These are phyloP conservation scores for Gracilaria vermiculophylla DNA, from an alignment of 23 red algal genomes.

Conservation along the genomic window DNA sequence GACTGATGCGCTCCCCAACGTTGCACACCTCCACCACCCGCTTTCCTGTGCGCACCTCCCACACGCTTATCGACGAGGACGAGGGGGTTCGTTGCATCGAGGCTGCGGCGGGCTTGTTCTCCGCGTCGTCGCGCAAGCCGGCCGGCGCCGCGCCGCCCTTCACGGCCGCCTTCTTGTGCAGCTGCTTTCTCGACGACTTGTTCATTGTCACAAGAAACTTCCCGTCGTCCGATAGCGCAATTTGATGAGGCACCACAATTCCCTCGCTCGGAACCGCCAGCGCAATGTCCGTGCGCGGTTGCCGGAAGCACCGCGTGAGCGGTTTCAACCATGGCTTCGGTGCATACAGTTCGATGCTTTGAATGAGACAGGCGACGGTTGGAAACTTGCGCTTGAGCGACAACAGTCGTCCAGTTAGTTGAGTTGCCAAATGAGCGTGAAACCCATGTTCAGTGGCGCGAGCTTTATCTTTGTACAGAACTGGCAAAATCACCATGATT, in stretches of 20 bases:
- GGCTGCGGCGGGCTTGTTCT: not conserved
- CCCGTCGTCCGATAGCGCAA: constrained; percentile 50
- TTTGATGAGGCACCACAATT: constrained; percentile 27
- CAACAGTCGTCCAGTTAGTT: constrained; percentile 40
- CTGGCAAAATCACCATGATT: constrained; percentile 50
- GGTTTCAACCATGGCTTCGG: constrained; percentile 51
- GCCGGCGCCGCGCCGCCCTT: not conserved
- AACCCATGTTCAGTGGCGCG: constrained; percentile 8
- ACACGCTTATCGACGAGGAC: constrained; percentile 14
- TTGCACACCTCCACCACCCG: not conserved
- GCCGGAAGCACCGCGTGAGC: constrained; percentile 46
- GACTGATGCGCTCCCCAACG: not conserved
- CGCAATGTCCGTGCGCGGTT: constrained; percentile 37
- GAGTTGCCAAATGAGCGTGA: constrained; percentile 46
- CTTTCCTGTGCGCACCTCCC: constrained; percentile 21
- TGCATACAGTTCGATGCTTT: constrained; percentile 41
- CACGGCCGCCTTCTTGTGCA: not conserved
- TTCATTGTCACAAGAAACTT: constrained; percentile 29
- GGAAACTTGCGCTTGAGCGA: constrained; percentile 41
- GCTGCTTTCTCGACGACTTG: not conserved
- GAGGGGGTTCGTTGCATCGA: not conserved
- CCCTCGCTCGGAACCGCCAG: constrained; percentile 44
- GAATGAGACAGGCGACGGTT: constrained; percentile 18
- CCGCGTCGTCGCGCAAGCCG: not conserved
- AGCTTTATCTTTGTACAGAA: constrained; percentile 17